Base-by-base conservation (phyloP, 1,284 basidiomycete species). In the Apiotrichum brassicae region DNA sequence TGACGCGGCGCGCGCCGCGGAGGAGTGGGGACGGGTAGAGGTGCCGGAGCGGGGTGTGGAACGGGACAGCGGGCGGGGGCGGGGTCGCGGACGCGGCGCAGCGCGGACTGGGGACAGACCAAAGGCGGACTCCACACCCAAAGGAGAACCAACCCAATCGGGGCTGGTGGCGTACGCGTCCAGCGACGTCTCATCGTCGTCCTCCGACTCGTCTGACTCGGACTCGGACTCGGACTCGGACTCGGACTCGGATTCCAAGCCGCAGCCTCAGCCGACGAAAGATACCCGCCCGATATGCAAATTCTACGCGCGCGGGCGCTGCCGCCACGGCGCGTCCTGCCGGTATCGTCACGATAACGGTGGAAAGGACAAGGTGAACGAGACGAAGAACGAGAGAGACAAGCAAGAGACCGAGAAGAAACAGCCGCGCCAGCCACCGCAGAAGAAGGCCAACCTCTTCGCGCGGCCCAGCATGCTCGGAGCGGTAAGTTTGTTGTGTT, bases 401-500 rank as follows among this genome's bases (percentile, higher is more conserved):
- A n/a, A n/a, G 38, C 19, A 4, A n/a, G 6, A 18, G 32, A 6
- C 28, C 23, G 26, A 1, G 14, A 20, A 2, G 26, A 42, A 8
- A 14, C 49, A 47, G 1, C 71, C 73, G 5, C 75, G 66, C 39
- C 80, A 81, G 57, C 83, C 85, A 1, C 80, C 76, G 56, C 74
- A 68, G 49, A 78, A 76, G 16, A 75, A 78, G 6, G 75, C 71
- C 44, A 88, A 87, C 70, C 81, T 83, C 0, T 91, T 91, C 32
- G 77, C 81, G 13, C 78, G 82, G 19, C 78, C 83, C 6, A 82
- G 81, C 11, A 77, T 91, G 30, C 74, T 91, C 48, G 83, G 83
- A 53, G 86, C 85, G 56, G 87, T 90, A 66, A 68, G 83, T 70
- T 11, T 2, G 3, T 20, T 22, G 3, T 4, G n/a, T 18, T 34